Evolutionary conservation across 371 early-diverging fungal genomes (phyloP).

Genomic region (Cokeromyces recurvatus): DNA sequence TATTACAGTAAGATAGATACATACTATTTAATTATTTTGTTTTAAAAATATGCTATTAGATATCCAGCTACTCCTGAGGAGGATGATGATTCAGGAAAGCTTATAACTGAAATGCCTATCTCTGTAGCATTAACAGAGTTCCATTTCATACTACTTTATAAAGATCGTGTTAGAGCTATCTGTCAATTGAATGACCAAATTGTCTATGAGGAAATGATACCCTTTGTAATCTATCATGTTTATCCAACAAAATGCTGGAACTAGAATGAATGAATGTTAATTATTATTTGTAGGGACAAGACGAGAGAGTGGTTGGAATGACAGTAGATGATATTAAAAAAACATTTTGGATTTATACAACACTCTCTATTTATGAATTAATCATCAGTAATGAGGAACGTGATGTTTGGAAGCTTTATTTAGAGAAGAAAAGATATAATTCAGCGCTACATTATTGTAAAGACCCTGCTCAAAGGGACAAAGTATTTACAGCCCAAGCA

Average conservation of each 20-base stretch:
- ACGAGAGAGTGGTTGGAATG: constrained; percentile 61
- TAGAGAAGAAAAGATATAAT: constrained; percentile 73
- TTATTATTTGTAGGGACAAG: constrained; percentile 47
- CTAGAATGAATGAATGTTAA: too few species aligned
- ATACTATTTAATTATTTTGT: too few species aligned
- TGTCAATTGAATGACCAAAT: constrained; percentile 76
- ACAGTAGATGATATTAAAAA: constrained; percentile 72
- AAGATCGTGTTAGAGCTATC: constrained; percentile 71
- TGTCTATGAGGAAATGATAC: constrained; percentile 79
- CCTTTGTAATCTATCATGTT: too few species aligned
- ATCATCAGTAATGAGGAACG: constrained; percentile 86
- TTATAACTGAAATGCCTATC: constrained; percentile 59
- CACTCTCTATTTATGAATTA: constrained; percentile 76
- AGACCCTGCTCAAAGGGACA: constrained; percentile 74
- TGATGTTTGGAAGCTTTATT: constrained; percentile 87
- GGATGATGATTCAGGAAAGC: constrained; percentile 35
- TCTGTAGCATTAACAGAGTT: constrained; percentile 82
- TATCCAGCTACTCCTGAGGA: constrained; percentile 47
- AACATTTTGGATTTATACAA: constrained; percentile 90
- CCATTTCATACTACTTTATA: constrained; percentile 81
- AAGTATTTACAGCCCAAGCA: constrained; percentile 81
- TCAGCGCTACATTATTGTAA: constrained; percentile 74
- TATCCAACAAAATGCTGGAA: too few species aligned
- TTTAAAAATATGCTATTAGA: too few species aligned
- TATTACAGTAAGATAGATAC: constrained; percentile 60